A percentile compares a stretch with the other conserved stretches of the same genome.
Evolutionary conservation across 2,329 filamentous ascomycete species (phyloP).

Genomic region (Neophaeococcomyces mojaviensis): DNA sequence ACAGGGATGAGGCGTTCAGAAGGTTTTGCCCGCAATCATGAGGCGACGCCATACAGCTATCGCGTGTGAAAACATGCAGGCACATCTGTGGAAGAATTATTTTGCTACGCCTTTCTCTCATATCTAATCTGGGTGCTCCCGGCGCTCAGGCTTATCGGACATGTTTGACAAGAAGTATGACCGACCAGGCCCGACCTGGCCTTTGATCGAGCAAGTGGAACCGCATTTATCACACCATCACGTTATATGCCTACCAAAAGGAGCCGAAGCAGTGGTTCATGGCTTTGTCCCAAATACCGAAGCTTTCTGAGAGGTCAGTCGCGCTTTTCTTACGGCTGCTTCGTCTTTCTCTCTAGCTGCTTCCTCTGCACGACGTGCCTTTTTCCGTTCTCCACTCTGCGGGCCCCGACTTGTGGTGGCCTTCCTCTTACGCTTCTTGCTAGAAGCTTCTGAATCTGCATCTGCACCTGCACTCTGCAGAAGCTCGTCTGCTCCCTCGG

Average conservation of each 20-base stretch:
- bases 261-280: too few species aligned
- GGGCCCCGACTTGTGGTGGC: slow-evolving; percentile 17
- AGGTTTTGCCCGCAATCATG: too few species aligned
- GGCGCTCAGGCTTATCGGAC: too few species aligned
- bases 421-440: slow-evolving; percentile 21
- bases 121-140: too few species aligned
- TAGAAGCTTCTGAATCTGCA: slow-evolving; percentile 11
- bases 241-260: not conserved
- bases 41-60: too few species aligned
- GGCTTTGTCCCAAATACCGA: slow-evolving; percentile 11
- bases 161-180: too few species aligned
- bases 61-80: too few species aligned
- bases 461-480: slow-evolving; percentile 19
- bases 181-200: too few species aligned
- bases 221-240: not conserved
- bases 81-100: too few species aligned
- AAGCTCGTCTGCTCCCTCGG: slow-evolving; percentile 31
- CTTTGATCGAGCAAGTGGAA: not conserved
- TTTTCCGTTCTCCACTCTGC: slow-evolving; percentile 20
- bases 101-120: too few species aligned
- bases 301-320: slow-evolving; percentile 19
- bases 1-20: too few species aligned
- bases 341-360: slow-evolving; percentile 12
- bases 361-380: slow-evolving; percentile 12
- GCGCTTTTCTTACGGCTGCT: slow-evolving; percentile 16